Evolutionary conservation across 352 stramenopile species (phyloP), one percentile per base, ranked within the genome.

Genomic region (Phytophthora ramorum): DNA sequence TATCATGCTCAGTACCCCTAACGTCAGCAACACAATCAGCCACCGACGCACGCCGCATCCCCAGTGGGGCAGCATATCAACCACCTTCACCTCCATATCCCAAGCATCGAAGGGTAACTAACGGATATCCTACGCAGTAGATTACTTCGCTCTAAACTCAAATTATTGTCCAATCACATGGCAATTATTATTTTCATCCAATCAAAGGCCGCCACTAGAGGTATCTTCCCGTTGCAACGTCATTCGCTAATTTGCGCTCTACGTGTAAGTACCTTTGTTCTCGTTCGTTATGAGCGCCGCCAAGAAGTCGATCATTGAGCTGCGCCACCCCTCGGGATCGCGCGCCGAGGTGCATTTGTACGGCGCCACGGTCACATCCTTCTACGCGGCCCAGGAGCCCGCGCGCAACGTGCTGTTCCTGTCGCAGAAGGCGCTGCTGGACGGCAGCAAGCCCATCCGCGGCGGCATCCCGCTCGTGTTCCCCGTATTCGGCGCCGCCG

Each of bases 381-480:
- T 96, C 69, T 92, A 88, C 46, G 73, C 74, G 16, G 77, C 79
- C 19, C 65, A 83, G 20, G 80, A 91, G 49, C 84, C 89, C 22
- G 52, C 68, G 24, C 75, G 85, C 51, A 97, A 98, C 64, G 81
- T 96, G 68, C 80, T 99, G 24, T 99, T 98, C 69, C 17, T 99
- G 51, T 98, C 91, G 13, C 69, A 89, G 24, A 81, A 96, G 71
- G 92, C 96, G 34, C 73, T 89, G 22, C 69, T 98, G 38, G 89
- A 99, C 72, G 91, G 95, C 55, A 90, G 70, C 56, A 98, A 98
- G 69, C 86, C 96, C 32, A 98, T 99, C 65, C 91, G 97, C 37
- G 97, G 97, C 56, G 96, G 96, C 32, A 98, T 99, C 47, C 97
- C 97, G 32, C 71, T 99, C 19, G 96, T 98, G 38, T 99, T 99